Evolutionary conservation across 768 basidiomycete genomes (phyloP).

Genomic region (Chalciporus pseudorubinellus): DNA sequence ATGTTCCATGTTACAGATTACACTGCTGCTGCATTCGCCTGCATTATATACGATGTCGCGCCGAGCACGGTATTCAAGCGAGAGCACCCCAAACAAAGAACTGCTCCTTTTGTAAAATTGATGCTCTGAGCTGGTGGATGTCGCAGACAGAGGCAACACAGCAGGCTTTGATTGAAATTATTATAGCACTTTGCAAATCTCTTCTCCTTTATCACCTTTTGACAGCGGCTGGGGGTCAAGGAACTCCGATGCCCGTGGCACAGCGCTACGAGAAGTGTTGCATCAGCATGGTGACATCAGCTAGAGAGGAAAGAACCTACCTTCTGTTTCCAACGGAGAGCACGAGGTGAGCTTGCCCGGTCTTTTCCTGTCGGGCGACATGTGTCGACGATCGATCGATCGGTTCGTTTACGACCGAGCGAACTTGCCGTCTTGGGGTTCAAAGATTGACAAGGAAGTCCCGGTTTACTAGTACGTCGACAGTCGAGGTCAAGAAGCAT

Average conservation of each 20-base stretch:
- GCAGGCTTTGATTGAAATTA: no score
- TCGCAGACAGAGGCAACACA: no score
- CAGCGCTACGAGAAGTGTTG: slow-evolving; percentile 52
- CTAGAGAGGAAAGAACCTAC: slow-evolving; percentile 40
- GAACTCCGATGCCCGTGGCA: slow-evolving; percentile 82
- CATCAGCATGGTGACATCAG: slow-evolving; percentile 2
- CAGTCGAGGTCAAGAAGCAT: slow-evolving; percentile 61
- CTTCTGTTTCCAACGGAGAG: slow-evolving; percentile 91
- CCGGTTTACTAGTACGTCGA: slow-evolving; percentile 60
- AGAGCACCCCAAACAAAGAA: no score
- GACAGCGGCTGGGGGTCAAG: slow-evolving; percentile 76
- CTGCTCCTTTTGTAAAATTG: no score
- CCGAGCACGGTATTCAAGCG: no score
- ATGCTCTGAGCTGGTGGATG: no score
- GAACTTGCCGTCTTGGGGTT: slow-evolving; percentile 68
- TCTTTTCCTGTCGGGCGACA: slow-evolving; percentile 82
- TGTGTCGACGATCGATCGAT: slow-evolving; percentile 73
- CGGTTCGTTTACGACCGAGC: slow-evolving; percentile 51
- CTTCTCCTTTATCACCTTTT: no score
- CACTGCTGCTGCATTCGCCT: no score
- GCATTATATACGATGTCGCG: no score
- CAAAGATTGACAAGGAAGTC: slow-evolving; percentile 62
- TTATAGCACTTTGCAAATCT: no score
- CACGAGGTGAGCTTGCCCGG: slow-evolving; percentile 97
- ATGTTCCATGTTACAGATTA: no score